A percentile compares a stretch with the other conserved stretches of the same genome.
Conservation (phyloP, 257 asterid species). For the Thymus quinquecostatus region DNA sequence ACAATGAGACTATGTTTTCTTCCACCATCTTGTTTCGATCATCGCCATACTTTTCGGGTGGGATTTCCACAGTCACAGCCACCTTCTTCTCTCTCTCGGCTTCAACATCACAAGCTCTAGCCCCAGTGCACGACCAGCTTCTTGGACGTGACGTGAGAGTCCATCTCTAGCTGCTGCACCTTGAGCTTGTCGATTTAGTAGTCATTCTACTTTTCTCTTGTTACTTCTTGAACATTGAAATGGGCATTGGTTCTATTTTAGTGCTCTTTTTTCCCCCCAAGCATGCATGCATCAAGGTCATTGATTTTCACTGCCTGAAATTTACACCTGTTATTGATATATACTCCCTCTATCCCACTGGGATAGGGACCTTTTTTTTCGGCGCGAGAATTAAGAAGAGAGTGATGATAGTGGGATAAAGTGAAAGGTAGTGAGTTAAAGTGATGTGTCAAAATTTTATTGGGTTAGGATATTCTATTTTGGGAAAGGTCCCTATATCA, state of each 20-base stretch:
- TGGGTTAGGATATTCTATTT: too few relatives aligned
- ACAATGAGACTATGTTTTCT: background rate
- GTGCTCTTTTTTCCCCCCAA: background rate
- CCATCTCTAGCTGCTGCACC: conserved; percentile 34
- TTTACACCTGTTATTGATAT: conserved; percentile 6
- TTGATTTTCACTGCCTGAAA: conserved; percentile 9
- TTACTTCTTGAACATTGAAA: background rate
- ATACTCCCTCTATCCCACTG: background rate
- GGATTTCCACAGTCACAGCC: background rate
- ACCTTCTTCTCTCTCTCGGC: conserved; percentile 17
- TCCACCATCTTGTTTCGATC: background rate
- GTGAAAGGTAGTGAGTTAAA: too few relatives aligned
- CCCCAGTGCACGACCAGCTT: conserved; percentile 31
- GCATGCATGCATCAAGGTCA: conserved; percentile 28
- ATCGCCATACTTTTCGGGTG: background rate
- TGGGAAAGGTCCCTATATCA: too few relatives aligned
- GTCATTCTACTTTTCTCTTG: background rate
- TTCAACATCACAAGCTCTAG: conserved; percentile 21
- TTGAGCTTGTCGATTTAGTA: conserved; percentile 43
- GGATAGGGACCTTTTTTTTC: too few relatives aligned
- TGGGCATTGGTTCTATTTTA: background rate
- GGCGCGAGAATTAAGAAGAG: too few relatives aligned
- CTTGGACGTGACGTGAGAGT: conserved; percentile 30
- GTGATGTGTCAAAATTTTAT: too few relatives aligned
- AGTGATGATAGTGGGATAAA: too few relatives aligned